Conservation (phyloP, 2,329 filamentous ascomycete genomes). For the Fusarium humuli region DNA sequence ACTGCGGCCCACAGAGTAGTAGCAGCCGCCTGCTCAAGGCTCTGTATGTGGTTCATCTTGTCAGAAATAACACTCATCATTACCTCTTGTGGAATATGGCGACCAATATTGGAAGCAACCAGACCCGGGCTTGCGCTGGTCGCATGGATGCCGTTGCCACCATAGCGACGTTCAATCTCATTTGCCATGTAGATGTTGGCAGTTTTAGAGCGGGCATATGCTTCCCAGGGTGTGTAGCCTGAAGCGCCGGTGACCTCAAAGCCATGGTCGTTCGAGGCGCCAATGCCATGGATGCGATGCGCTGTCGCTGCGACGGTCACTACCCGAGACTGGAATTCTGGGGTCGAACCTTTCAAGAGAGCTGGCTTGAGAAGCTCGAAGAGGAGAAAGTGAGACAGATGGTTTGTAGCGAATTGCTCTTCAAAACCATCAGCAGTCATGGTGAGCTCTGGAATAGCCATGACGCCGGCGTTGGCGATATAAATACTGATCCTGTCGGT, state of each 20-base stretch:
- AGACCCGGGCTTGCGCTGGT: constrained; percentile 11
- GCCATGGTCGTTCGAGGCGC: not conserved
- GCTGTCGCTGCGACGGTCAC: constrained; percentile 8
- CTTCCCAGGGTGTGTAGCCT: not conserved
- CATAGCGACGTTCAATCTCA: constrained; percentile 10
- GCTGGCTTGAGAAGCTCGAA: constrained; percentile 11
- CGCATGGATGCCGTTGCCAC: constrained; percentile 4
- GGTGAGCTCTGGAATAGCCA: constrained; percentile 11
- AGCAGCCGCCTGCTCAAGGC: constrained; percentile 1
- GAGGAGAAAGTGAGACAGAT: constrained; percentile 34
- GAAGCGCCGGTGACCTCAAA: constrained; percentile 1
- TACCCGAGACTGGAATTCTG: constrained; percentile 11
- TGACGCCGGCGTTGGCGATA: constrained; percentile 43
- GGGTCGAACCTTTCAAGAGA: not conserved
- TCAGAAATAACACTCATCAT: constrained; percentile 1
- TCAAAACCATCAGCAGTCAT: constrained; percentile 32
- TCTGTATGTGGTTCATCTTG: constrained; percentile 4
- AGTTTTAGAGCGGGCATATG: constrained; percentile 11
- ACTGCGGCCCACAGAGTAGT: constrained; percentile 1
- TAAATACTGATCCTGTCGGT: constrained; percentile 2
- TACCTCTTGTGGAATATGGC: constrained; percentile 10
- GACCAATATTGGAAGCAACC: constrained; percentile 4
- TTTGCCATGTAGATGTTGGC: constrained; percentile 18
- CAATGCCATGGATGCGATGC: constrained; percentile 12
- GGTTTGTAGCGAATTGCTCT: constrained; percentile 34